Evolutionary conservation across 2,329 filamentous ascomycete species (phyloP).

Genomic region (Myriosclerotinia duriaeana): DNA sequence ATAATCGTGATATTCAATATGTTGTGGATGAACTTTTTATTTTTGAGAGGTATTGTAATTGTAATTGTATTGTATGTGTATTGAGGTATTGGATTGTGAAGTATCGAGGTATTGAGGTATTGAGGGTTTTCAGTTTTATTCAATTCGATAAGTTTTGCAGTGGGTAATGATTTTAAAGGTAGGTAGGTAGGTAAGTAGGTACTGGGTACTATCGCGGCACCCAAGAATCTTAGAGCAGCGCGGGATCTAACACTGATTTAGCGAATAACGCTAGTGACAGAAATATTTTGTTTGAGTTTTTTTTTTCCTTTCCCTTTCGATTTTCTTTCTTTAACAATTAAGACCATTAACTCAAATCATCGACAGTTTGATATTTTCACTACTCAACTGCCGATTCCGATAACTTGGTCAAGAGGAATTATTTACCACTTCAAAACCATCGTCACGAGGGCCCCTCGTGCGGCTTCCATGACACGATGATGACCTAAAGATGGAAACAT

Average conservation of each 20-base stretch:
- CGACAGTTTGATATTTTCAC: conserved; percentile 55
- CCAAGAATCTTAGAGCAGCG: conserved; percentile 25
- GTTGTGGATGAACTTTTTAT: too few species aligned
- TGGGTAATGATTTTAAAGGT: conserved; percentile 20
- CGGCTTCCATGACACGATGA: conserved; percentile 65
- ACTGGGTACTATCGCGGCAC: conserved; percentile 7
- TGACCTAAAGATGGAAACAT: conserved; percentile 66
- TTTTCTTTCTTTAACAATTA: conserved; percentile 43
- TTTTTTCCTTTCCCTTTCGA: conserved; percentile 22
- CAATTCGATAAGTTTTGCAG: conserved; percentile 11
- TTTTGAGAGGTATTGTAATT: not conserved
- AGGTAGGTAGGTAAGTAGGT: conserved; percentile 1
- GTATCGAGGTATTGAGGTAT: not conserved
- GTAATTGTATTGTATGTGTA: not conserved
- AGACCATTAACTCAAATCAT: conserved; percentile 77
- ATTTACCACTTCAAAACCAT: conserved; percentile 76
- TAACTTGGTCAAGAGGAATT: conserved; percentile 64
- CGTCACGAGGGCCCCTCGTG: conserved; percentile 65
- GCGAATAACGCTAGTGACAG: conserved; percentile 21
- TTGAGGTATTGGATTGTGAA: not conserved
- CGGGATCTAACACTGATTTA: conserved; percentile 22
- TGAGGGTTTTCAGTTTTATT: conserved; percentile 4
- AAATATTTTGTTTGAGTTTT: conserved; percentile 25
- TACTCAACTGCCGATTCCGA: conserved; percentile 70
- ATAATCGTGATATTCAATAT: too few species aligned